Evolutionary conservation across 78 protist genomes (phyloP).

Genomic region (Isochrysis galbana): DNA sequence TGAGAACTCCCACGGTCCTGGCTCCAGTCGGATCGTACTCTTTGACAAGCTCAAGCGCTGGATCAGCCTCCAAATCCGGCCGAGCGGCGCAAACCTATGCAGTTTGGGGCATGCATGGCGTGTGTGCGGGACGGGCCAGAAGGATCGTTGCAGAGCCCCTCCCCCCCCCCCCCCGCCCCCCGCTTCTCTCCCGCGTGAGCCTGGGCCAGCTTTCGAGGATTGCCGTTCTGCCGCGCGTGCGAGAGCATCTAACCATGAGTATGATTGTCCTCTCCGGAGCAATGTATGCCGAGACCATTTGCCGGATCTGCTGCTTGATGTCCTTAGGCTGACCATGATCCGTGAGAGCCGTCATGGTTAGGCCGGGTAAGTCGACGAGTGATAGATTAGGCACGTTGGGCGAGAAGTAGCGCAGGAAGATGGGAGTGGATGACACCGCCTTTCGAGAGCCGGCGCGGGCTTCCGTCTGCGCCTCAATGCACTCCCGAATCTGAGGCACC

Average conservation of each 20-base stretch:
- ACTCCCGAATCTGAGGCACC: background rate
- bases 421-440: background rate
- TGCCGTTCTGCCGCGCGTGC: no score
- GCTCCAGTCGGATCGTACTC: slow-evolving; percentile 19
- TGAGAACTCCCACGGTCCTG: slow-evolving; percentile 40
- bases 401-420: slow-evolving; percentile 14
- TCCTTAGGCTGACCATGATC: slow-evolving; percentile 35
- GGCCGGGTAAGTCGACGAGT: slow-evolving; percentile 41
- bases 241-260: no score
- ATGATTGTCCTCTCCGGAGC: background rate
- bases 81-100: slow-evolving; percentile 34
- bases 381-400: slow-evolving; percentile 31
- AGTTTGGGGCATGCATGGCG: no score
- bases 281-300: background rate
- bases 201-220: background rate
- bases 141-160: no score
- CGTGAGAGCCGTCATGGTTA: slow-evolving; percentile 35
- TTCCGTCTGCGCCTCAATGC: slow-evolving; percentile 13
- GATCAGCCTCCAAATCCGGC: slow-evolving; percentile 33
- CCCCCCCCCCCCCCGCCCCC: no score
- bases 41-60: slow-evolving; percentile 32
- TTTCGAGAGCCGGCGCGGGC: slow-evolving; percentile 9
- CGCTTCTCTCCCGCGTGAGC: no score
- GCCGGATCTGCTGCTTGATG: slow-evolving; percentile 36
- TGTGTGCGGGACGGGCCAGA: no score